A percentile compares a stretch with the other conserved stretches of the same genome.
Conservation (phyloP, 768 basidiomycete species). For the Suillus placidus region DNA sequence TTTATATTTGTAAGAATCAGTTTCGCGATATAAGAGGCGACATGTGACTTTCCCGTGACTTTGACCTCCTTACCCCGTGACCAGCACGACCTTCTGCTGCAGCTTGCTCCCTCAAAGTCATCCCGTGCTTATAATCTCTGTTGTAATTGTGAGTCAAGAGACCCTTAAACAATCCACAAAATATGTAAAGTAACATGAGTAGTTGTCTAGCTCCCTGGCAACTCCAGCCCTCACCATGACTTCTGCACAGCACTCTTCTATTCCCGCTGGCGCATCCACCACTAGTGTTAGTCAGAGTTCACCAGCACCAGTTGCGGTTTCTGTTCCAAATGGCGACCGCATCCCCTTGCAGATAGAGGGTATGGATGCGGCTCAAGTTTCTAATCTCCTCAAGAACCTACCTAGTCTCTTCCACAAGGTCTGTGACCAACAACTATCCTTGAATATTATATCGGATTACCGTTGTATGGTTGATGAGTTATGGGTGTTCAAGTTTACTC, state of each 20-base stretch:
- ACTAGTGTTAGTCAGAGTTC: conserved; percentile 15
- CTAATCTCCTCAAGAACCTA: conserved; percentile 58
- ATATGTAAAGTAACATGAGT: neutral
- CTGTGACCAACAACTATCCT: conserved; percentile 25
- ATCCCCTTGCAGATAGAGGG: conserved; percentile 9
- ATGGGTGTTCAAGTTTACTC: conserved; percentile 13
- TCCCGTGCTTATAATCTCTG: neutral
- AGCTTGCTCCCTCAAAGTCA: neutral
- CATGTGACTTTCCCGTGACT: conserved; percentile 49
- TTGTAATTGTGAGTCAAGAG: neutral
- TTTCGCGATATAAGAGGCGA: conserved; percentile 36
- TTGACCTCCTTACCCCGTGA: conserved; percentile 44
- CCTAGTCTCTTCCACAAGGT: conserved; percentile 62
- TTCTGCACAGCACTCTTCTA: conserved; percentile 7
- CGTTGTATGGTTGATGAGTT: neutral
- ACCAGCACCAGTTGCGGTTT: conserved; percentile 14
- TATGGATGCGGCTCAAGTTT: conserved; percentile 59
- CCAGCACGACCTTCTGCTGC: conserved; percentile 30
- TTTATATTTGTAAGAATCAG: conserved; percentile 31
- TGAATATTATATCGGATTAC: conserved; percentile 2
- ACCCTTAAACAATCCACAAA: neutral
- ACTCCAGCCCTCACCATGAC: conserved; percentile 1
- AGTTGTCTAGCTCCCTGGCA: neutral
- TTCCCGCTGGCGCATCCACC: conserved; percentile 17
- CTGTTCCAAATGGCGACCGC: conserved; percentile 15